A percentile compares a stretch with the other conserved stretches of the same genome.
Evolutionary conservation across 352 stramenopile genomes (phyloP).

Genomic region (Pythium plurisporium): DNA sequence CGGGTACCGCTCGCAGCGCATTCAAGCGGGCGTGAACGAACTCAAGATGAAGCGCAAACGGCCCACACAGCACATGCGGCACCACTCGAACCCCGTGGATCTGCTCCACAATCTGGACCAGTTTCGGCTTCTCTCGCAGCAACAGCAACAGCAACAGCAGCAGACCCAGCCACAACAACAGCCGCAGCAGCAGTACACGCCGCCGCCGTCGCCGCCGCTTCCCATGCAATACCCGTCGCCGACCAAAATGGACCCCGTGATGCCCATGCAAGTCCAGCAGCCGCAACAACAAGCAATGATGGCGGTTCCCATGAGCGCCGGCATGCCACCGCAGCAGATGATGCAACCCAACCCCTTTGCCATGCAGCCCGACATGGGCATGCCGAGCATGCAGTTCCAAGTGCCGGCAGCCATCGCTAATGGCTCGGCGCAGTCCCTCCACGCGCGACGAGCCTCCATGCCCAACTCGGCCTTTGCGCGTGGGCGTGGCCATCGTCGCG

Average conservation of each 20-base stretch:
- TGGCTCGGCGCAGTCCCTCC: conserved; percentile 49
- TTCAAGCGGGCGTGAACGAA: conserved; percentile 60
- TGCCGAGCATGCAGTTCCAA: conserved; percentile 19
- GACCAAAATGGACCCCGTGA: conserved; percentile 2
- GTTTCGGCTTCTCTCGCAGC: conserved; percentile 58
- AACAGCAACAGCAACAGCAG: conserved; percentile 32
- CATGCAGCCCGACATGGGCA: conserved; percentile 9
- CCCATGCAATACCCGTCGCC: conserved; percentile 15
- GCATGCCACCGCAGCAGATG: conserved; percentile 15
- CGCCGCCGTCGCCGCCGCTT: conserved; percentile 13
- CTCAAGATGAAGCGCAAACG: conserved; percentile 82
- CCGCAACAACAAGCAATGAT: not conserved
- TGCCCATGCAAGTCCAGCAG: conserved; percentile 6
- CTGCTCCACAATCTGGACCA: conserved; percentile 73
- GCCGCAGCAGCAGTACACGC: conserved; percentile 5
- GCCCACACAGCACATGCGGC: conserved; percentile 44
- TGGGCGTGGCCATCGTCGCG: conserved; percentile 25
- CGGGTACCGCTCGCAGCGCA: conserved; percentile 54
- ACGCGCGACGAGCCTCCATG: conserved; percentile 48
- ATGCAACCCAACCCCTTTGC: conserved; percentile 12
- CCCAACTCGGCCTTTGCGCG: conserved; percentile 23
- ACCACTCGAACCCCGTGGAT: conserved; percentile 77
- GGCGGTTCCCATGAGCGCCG: conserved; percentile 4
- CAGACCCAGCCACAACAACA: not conserved
- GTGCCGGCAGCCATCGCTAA: conserved; percentile 50